Evolutionary conservation across 2,329 filamentous ascomycete genomes (phyloP).

Genomic region (Curvularia hawaiiensis): DNA sequence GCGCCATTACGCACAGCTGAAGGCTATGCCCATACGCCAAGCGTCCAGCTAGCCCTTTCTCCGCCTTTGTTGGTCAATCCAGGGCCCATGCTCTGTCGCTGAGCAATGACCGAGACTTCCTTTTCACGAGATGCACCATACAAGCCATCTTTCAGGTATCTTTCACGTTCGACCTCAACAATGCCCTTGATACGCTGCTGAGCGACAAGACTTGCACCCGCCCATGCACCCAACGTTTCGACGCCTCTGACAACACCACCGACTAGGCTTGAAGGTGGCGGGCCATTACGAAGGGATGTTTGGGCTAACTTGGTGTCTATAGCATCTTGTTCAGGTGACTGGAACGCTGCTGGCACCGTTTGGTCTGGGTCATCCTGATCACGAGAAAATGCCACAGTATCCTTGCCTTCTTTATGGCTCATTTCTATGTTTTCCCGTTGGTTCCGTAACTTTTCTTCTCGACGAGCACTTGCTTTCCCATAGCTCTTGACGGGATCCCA

Average conservation of each 20-base stretch:
- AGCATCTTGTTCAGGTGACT: slow-evolving; percentile 58
- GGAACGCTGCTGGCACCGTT: slow-evolving; percentile 48
- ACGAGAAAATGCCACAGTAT: slow-evolving; percentile 29
- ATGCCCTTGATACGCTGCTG: slow-evolving; percentile 72
- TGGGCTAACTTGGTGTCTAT: slow-evolving; percentile 64
- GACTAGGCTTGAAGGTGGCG: slow-evolving; percentile 44
- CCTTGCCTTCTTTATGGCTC: slow-evolving; percentile 27
- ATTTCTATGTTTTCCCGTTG: slow-evolving; percentile 31
- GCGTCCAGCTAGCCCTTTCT: slow-evolving; percentile 46
- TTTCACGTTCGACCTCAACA: slow-evolving; percentile 72
- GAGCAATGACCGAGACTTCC: slow-evolving; percentile 62
- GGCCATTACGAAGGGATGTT: slow-evolving; percentile 51
- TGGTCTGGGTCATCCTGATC: slow-evolving; percentile 15
- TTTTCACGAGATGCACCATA: slow-evolving; percentile 64
- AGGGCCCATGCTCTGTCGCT: slow-evolving; percentile 69
- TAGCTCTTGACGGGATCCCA: slow-evolving; percentile 81
- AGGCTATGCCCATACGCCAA: slow-evolving; percentile 47
- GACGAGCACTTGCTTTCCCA: slow-evolving; percentile 57
- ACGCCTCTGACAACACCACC: slow-evolving; percentile 68
- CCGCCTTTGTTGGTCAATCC: slow-evolving; percentile 45
- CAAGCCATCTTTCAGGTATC: slow-evolving; percentile 71
- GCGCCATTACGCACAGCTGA: not conserved
- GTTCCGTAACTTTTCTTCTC: slow-evolving; percentile 33
- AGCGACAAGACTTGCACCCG: slow-evolving; percentile 72
- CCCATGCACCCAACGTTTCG: slow-evolving; percentile 75